Evolutionary conservation across 352 stramenopile genomes (phyloP), one percentile per base, ranked within the genome.

Genomic region (Globisporangium perplexum): DNA sequence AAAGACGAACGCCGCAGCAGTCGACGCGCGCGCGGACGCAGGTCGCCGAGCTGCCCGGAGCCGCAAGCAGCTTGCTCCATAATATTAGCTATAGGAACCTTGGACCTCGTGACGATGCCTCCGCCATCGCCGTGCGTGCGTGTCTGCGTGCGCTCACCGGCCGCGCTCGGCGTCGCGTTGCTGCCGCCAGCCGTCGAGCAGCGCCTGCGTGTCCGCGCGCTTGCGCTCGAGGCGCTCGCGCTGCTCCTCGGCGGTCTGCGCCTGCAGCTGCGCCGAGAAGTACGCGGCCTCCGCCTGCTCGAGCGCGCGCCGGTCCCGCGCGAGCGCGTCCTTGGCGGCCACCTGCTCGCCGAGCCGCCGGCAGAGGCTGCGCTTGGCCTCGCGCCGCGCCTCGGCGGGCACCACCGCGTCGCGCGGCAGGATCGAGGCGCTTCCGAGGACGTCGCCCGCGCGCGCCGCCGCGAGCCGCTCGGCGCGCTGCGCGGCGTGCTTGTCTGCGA

Each of bases 221-320:
- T 74, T 68, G 17, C 53, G 46, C 50, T 74, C 63, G 18, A 39
- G 50, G 6, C 53, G 24, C 30, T 69, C 59, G 4, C 66, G 41
- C 0, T 57, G 55, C 33, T 86, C 74, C 6, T 50, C 61, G 14
- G 65, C 63, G 4, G 60, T 62, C 42, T 83, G 70, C 44, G 62
- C 46, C 23, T 66, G 56, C 20, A 88, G 61, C 51, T 85, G 71
- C 11, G 57, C 53, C 55, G 84, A 65, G 47, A 80, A 83, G 50
- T 75, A 84, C 26, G 71, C 72, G 30, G 68, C 69, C 30, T 87
- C 75, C n/a, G 72, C 71, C 28, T 80, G 72, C 39, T 88, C 77
- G 20, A 88, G 45, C 7, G 55, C 56, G 17, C 60, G 60, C 11
- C 50, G 55, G 38, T 86, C 65, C 52, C 67, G 63, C 20, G 60